A percentile compares a stretch with the other conserved stretches of the same genome.
phyloP scores from a whole-genome alignment of 1,284 basidiomycete species.

The Schizophyllum commune region DNA sequence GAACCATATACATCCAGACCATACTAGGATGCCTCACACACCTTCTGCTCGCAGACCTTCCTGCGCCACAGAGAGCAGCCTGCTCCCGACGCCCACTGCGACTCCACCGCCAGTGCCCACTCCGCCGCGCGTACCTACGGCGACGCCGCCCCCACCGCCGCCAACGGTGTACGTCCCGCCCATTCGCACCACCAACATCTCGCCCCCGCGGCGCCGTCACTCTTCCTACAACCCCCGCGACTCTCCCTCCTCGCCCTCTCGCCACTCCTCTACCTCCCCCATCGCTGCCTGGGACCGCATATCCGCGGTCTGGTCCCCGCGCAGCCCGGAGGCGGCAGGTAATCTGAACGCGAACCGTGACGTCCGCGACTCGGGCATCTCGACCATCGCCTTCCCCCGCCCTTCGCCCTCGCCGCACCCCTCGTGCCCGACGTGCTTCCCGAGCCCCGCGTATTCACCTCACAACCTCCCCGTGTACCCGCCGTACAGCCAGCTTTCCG shows the following conservation, averaged over 20 bases:
- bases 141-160: neutral
- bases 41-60: neutral
- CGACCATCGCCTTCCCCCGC: neutral
- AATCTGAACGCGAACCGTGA: neutral
- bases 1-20: neutral
- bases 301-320: neutral
- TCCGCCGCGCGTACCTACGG: neutral
- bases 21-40: neutral
- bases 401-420: neutral
- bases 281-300: neutral
- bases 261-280: neutral
- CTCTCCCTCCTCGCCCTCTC: neutral
- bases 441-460: too few relatives aligned
- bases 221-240: neutral
- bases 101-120: neutral
- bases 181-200: neutral
- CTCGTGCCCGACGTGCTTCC: too few relatives aligned
- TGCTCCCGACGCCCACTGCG: neutral
- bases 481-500: too few relatives aligned
- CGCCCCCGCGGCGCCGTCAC: neutral
- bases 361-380: neutral
- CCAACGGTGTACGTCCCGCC: neutral
- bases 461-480: too few relatives aligned
- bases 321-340: neutral
- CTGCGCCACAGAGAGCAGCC: neutral